Conservation (phyloP, 164 flowering plant species). For the Dillenia turbinata region DNA sequence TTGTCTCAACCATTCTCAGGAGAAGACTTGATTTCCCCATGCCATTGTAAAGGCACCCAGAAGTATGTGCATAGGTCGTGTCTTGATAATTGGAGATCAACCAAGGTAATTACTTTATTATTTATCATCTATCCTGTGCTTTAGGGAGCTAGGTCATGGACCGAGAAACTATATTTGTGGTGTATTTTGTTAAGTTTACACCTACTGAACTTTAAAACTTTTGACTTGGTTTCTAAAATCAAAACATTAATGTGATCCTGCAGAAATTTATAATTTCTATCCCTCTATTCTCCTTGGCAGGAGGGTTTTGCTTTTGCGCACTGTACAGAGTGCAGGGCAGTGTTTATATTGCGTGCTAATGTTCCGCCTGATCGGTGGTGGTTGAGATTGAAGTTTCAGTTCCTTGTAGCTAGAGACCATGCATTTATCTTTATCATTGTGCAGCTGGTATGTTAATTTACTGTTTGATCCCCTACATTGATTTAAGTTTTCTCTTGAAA, state of each 20-base stretch:
- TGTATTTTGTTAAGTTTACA: too few species aligned
- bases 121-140: background rate
- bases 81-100: conserved; percentile 97
- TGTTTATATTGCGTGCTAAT: conserved; percentile 85
- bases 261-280: background rate
- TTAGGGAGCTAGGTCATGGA: background rate
- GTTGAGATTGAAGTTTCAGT: conserved; percentile 93
- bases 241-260: too few species aligned
- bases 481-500: too few species aligned
- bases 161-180: too few species aligned
- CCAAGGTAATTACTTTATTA: conserved; percentile 49
- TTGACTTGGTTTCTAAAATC: too few species aligned
- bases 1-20: conserved; percentile 35
- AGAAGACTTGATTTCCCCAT: conserved; percentile 92
- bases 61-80: conserved; percentile 95
- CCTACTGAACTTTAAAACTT: too few species aligned
- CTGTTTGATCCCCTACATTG: background rate
- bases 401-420: conserved; percentile 94
- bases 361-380: conserved; percentile 95
- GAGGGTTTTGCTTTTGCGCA: conserved; percentile 99
- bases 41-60: conserved; percentile 95
- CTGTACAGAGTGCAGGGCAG: conserved; percentile 95
- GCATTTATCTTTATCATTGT: conserved; percentile 82
- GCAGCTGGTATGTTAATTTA: conserved; percentile 63
- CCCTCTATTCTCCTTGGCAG: conserved; percentile 33